Percentiles rank a stretch among this genome's conserved stretches.
Evolutionary conservation across 2,329 filamentous ascomycete genomes (phyloP).

Genomic region (Alternaria tenuissima): DNA sequence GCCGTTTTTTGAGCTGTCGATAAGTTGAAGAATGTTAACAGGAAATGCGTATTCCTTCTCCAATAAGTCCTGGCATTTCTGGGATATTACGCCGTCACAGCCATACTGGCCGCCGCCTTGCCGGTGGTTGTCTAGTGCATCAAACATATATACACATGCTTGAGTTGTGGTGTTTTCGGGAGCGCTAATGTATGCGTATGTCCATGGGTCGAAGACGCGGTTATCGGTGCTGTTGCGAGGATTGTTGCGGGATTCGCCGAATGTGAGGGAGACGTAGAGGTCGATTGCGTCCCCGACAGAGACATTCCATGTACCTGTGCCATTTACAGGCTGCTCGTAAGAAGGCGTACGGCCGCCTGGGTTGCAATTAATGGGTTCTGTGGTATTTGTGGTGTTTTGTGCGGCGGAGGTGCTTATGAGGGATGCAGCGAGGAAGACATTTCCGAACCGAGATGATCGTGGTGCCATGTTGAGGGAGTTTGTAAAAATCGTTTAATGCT

Average conservation of each 20-base stretch:
- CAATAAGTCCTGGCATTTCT: background rate
- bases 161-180: background rate
- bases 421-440: background rate
- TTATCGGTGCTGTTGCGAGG: too few species aligned
- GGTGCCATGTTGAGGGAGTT: background rate
- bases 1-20: background rate
- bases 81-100: background rate
- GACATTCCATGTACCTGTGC: background rate
- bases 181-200: background rate
- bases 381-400: background rate
- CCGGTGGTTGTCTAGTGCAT: background rate
- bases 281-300: background rate
- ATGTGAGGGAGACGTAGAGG: background rate
- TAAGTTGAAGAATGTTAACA: background rate
- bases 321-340: background rate
- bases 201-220: background rate
- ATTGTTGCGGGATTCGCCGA: background rate
- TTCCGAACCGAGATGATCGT: background rate
- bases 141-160: background rate
- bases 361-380: background rate
- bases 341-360: too few species aligned
- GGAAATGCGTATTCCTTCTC: background rate
- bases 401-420: background rate
- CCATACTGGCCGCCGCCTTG: background rate
- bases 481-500: rapidly evolving